Percentiles rank a stretch among this genome's conserved stretches.
These are phyloP conservation scores for Xylaria telfairii DNA, from an alignment of 495 filamentous ascomycete genomes.

Conservation along the genomic window DNA sequence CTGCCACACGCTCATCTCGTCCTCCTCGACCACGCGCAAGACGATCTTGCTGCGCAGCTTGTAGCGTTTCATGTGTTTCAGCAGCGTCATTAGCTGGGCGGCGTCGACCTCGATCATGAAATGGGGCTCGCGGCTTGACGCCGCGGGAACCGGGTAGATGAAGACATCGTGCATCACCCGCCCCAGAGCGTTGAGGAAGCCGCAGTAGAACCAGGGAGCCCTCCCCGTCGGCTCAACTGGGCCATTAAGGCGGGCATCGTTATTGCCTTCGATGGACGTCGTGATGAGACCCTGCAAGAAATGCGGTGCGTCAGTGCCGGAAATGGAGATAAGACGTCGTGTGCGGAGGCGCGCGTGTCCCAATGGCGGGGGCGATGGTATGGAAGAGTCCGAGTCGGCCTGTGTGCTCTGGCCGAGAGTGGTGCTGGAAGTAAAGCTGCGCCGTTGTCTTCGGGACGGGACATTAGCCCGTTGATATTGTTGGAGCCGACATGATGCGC, in stretches of 20 bases:
- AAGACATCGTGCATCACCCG: constrained; percentile 88
- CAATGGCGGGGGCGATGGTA: constrained; percentile 44
- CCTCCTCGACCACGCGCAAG: constrained; percentile 66
- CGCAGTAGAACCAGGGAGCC: constrained; percentile 68
- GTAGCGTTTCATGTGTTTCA: constrained; percentile 77
- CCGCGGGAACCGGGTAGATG: constrained; percentile 68
- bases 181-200: constrained; percentile 85
- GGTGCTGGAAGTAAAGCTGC: constrained; percentile 28
- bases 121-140: constrained; percentile 35
- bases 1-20: constrained; percentile 69
- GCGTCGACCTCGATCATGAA: constrained; percentile 87
- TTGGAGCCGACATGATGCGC: constrained; percentile 32
- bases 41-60: constrained; percentile 81
- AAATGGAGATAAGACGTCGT: constrained; percentile 78
- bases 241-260: constrained; percentile 27
- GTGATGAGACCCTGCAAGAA: constrained; percentile 91
- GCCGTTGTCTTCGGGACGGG: constrained; percentile 22
- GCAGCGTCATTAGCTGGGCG: constrained; percentile 61
- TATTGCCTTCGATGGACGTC: constrained; percentile 63
- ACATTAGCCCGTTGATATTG: constrained; percentile 15
- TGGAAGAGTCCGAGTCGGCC: neutral
- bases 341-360: constrained; percentile 64
- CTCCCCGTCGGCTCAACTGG: constrained; percentile 26
- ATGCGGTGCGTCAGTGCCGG: constrained; percentile 76
- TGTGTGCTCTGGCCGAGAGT: constrained; percentile 11